Conservation (phyloP, 768 basidiomycete genomes). For the Xanthoconium purpureum region DNA sequence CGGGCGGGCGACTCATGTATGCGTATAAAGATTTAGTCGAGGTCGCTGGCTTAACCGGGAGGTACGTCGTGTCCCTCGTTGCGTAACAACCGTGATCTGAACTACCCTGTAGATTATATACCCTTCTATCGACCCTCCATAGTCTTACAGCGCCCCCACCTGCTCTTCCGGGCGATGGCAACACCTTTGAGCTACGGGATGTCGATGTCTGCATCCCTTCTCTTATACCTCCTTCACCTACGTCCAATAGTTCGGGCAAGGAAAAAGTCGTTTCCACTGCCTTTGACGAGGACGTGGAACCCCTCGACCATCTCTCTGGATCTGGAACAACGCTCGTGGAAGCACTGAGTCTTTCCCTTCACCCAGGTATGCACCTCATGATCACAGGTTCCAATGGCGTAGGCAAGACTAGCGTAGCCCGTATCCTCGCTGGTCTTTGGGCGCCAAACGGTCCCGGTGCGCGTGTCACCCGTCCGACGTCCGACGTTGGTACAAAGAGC, state of each 20-base stretch:
- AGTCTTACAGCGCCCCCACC: slow-evolving; percentile 55
- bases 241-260: slow-evolving; percentile 1
- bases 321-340: slow-evolving; percentile 54
- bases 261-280: neutral
- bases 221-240: neutral
- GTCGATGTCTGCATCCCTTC: slow-evolving; percentile 71
- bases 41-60: slow-evolving; percentile 87
- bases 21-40: slow-evolving; percentile 94
- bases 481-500: slow-evolving; percentile 26
- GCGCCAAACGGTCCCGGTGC: slow-evolving; percentile 46
- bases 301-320: slow-evolving; percentile 14
- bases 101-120: slow-evolving; percentile 61
- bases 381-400: slow-evolving; percentile 93
- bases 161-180: slow-evolving; percentile 30
- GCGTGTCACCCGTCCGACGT: slow-evolving; percentile 31
- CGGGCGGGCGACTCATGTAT: slow-evolving; percentile 94
- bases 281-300: slow-evolving; percentile 15
- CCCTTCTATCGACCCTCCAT: slow-evolving; percentile 82
- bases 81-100: neutral
- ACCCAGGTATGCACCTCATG: slow-evolving; percentile 81
- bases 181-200: slow-evolving; percentile 58
- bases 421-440: slow-evolving; percentile 91
- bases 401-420: slow-evolving; percentile 85
- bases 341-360: slow-evolving; percentile 62
- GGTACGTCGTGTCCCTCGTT: slow-evolving; percentile 9